Base-by-base conservation (phyloP, 805 yeast species). In the Pichia cabralensis region DNA sequence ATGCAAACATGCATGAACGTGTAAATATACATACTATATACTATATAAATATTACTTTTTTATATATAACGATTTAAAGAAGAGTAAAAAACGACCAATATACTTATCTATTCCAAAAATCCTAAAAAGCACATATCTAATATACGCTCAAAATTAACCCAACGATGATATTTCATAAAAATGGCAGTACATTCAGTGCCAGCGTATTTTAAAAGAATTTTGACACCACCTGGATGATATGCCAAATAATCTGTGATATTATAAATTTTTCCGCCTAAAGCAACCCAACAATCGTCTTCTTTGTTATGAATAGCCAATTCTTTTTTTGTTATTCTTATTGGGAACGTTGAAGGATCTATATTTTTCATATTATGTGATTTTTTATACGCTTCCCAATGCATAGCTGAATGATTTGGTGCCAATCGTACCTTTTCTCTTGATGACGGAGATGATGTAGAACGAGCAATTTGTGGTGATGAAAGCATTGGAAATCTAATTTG, bases 201-300 rank as follows among this genome's bases (percentile, higher is more conserved):
- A 1, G 94, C 92, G 48, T 80, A 73, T 33, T 74, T 69, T 73
- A 83, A 63, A 27, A 89, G 60, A 49, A 85, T 83, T 6, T 72
- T 74, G 4, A 65, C 75, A 2, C 98, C 98, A 23, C 98, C 98
- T 0, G 98, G 98, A 46, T 89, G 98, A 55, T 76, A 92, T 35
- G 71, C 63, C 23, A 92, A 51, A 55, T 92, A 89, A 10, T 80
- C 76, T 1, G 96, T 76, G n/a, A 89, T 64, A 49, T 88, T 84
- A 61, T 82, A 89, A 2, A 89, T 94, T 47, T 74, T 80, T 4
- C 86, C 83, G 28, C 73, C 74, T 7, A 89, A 66, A 22, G 74
- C 74, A 3, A 92, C 80, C 97, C 97, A 89, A 39, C 82, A 82
- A 50, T 92, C 95, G 0, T 69, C 69, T n/a, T 40, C 42, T 0